These are phyloP conservation scores for Aspergillus amoenus DNA, from an alignment of 2,329 filamentous ascomycete genomes.

Conservation along the genomic window DNA sequence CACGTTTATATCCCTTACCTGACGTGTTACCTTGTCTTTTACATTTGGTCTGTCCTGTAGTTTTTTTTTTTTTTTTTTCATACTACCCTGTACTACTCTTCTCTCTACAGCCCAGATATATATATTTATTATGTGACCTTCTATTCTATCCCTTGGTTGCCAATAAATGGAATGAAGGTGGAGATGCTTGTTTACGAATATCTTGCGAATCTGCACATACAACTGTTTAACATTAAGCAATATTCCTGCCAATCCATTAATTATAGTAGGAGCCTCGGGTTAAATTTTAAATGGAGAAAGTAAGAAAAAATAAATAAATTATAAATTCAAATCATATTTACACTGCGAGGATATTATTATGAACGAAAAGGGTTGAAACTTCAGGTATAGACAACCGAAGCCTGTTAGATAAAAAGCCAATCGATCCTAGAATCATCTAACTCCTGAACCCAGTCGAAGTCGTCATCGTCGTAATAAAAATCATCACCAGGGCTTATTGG, in stretches of 20 bases:
- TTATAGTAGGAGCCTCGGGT: no score
- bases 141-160: neutral
- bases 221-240: no score
- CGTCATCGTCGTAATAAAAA: constrained; percentile 28
- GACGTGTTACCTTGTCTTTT: constrained; percentile 18
- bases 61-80: no score
- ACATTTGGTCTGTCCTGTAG: constrained; percentile 1
- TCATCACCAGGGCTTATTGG: constrained; percentile 12
- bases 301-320: no score
- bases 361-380: neutral
- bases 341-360: no score
- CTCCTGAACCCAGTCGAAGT: constrained; percentile 43
- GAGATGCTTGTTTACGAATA: neutral
- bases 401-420: constrained; percentile 41
- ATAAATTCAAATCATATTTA: no score
- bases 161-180: neutral
- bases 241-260: no score
- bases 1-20: constrained; percentile 26
- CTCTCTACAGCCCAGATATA: constrained; percentile 3
- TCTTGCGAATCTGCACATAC: no score
- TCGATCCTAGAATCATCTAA: constrained; percentile 40
- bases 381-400: no score
- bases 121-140: neutral
- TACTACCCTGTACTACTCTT: neutral
- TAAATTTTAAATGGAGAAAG: no score